Evolutionary conservation across 225 moss, liverwort and hornwort species (phyloP), one percentile per base, ranked within the genome.

Genomic region (Physcomitrellopsis africana): DNA sequence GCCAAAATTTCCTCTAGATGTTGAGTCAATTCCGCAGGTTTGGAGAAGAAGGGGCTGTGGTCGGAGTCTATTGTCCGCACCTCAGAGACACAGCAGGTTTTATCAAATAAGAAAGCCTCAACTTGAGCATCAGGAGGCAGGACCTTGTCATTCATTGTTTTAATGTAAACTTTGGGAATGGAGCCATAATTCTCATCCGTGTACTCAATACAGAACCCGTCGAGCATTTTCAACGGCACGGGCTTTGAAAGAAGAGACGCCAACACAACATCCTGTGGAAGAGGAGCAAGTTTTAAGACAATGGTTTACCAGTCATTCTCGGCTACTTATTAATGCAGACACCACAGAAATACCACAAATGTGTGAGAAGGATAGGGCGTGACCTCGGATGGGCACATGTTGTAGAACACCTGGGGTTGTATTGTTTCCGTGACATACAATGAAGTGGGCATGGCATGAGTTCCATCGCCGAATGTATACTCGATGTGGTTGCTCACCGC

Each of bases 21-120:
- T 60, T 73, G 72, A 37, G 69, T 26, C 16, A 86, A 77, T 9
- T 80, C 80, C 5, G 32, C 56, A 44, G 86, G 79, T 54, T 80
- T 82, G 13, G 86, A 86, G 73, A 86, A 86, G 76, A 86, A 86
- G 45, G 86, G 76, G 74, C 86, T 82, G 67, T 86, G 86, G 77
- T 86, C 86, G 15, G 86, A 82, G 13, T 77, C 69, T 3, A 86
- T 65, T 37, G 69, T 70, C 46, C 66, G 76, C 20, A 76, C 51
- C 29, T 86, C 82, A 0, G 69, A 43, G 29, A 82, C 77, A 15
- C 61, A 29, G 15, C 80, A 80, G 12, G 80, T 73, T 0, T 80
- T 73, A 62, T 84, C 84, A 1, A 69, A 74, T 14, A 84, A 20
- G 53, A 84, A 84, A 24, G 84, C 84, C 42, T 80, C 78, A 7